Conservation (phyloP, 106 monocot genomes). For the Dioscorea dumetorum region DNA sequence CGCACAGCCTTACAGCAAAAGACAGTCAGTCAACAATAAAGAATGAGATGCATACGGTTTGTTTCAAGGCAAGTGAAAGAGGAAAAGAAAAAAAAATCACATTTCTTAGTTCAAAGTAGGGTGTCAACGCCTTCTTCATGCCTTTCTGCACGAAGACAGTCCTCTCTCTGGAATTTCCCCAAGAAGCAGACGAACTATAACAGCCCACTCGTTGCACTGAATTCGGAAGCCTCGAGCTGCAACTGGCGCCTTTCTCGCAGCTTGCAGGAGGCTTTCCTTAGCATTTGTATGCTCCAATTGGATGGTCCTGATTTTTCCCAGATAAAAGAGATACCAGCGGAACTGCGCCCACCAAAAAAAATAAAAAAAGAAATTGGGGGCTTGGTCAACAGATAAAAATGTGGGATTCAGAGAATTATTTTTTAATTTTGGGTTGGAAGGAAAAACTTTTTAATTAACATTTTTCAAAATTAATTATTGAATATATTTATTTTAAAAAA, state of each 20-base stretch:
- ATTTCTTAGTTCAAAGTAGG: constrained; percentile 97
- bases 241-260: constrained; percentile 83
- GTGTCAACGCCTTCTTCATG: constrained; percentile 83
- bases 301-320: constrained; percentile 96
- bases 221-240: constrained; percentile 84
- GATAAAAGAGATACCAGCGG: too few species aligned
- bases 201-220: constrained; percentile 96
- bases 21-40: not conserved
- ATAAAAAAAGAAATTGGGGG: too few species aligned
- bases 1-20: constrained; percentile 60
- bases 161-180: constrained; percentile 95
- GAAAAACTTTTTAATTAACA: too few species aligned
- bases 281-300: constrained; percentile 98
- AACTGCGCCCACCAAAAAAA: too few species aligned
- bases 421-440: too few species aligned
- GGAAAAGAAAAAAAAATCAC: constrained; percentile 23
- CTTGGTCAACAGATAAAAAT: too few species aligned
- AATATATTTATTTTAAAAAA: too few species aligned
- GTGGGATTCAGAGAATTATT: too few species aligned
- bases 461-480: too few species aligned
- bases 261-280: constrained; percentile 91
- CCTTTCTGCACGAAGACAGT: constrained; percentile 99
- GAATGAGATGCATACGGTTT: not conserved
- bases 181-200: constrained; percentile 82
- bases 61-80: not conserved